phyloP scores from a whole-genome alignment of 345 rosid genomes.

The Lepidium sativum region DNA sequence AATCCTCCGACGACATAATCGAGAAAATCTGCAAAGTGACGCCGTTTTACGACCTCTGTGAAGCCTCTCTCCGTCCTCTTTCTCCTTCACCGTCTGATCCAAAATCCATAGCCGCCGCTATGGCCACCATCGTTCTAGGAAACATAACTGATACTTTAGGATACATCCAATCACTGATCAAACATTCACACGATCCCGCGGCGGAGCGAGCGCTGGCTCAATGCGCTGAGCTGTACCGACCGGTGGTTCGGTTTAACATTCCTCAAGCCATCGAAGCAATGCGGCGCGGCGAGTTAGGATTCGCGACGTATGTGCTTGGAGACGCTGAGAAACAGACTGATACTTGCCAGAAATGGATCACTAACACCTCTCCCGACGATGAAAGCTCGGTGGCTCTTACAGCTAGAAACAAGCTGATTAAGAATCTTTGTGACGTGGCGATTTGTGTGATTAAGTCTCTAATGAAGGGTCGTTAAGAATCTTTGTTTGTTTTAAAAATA shows the following conservation, averaged over 20 bases:
- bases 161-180: conserved; percentile 40
- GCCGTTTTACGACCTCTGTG: conserved; percentile 62
- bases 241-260: conserved; percentile 68
- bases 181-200: conserved; percentile 38
- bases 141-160: conserved; percentile 51
- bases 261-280: conserved; percentile 78
- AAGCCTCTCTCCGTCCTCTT: conserved; percentile 37
- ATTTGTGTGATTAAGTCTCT: conserved; percentile 49
- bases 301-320: conserved; percentile 50
- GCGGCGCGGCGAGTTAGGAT: conserved; percentile 39
- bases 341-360: conserved; percentile 52
- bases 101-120: conserved; percentile 35
- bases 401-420: conserved; percentile 42
- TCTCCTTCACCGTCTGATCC: conserved; percentile 29
- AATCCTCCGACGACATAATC: conserved; percentile 32
- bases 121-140: conserved; percentile 38
- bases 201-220: conserved; percentile 56
- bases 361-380: conserved; percentile 20
- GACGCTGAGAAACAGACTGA: conserved; percentile 56
- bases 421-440: conserved; percentile 55
- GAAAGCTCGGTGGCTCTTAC: conserved; percentile 35
- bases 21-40: conserved; percentile 59
- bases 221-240: conserved; percentile 81
- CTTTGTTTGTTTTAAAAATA: neutral
- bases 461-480: conserved; percentile 24